Conservation (phyloP, 1,284 basidiomycete genomes). For the Athelia sp. region DNA sequence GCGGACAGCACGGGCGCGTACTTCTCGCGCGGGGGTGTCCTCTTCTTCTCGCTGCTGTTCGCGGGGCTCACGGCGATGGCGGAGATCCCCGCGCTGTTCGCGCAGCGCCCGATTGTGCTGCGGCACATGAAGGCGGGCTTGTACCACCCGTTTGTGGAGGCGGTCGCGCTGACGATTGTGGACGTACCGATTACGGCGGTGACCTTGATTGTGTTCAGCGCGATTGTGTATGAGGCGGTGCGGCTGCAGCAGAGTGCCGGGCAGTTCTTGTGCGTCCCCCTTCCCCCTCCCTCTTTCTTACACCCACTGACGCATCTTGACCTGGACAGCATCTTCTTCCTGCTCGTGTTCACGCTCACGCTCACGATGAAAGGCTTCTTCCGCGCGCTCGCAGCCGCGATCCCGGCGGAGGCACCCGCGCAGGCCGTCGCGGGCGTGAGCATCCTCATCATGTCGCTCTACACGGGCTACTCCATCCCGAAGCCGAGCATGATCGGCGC, state of each 20-base stretch:
- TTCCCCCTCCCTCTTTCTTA: background rate
- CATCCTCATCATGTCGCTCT: conserved; percentile 41
- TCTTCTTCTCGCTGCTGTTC: conserved; percentile 33
- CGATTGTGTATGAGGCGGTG: conserved; percentile 66
- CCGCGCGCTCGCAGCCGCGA: conserved; percentile 44
- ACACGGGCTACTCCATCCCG: conserved; percentile 48
- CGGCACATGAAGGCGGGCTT: conserved; percentile 55
- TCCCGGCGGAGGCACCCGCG: conserved; percentile 36
- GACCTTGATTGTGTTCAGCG: conserved; percentile 42
- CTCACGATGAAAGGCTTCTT: conserved; percentile 52
- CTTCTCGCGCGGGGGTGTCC: conserved; percentile 69
- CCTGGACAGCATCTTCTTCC: conserved; percentile 50
- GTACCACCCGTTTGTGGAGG: conserved; percentile 65
- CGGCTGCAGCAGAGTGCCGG: conserved; percentile 44
- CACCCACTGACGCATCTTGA: conserved; percentile 20
- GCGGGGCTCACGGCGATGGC: conserved; percentile 39
- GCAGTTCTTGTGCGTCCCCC: conserved; percentile 54
- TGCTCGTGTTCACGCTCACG: conserved; percentile 38
- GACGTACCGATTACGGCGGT: conserved; percentile 63
- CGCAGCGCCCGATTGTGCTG: conserved; percentile 68
- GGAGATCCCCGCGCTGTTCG: conserved; percentile 71
- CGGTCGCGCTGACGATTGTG: conserved; percentile 65
- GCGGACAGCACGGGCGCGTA: conserved; percentile 52
- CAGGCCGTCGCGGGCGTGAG: conserved; percentile 47
- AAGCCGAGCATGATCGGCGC: conserved; percentile 55